Conservation (phyloP, 148 eudicot genomes). For the Cornus controversa region DNA sequence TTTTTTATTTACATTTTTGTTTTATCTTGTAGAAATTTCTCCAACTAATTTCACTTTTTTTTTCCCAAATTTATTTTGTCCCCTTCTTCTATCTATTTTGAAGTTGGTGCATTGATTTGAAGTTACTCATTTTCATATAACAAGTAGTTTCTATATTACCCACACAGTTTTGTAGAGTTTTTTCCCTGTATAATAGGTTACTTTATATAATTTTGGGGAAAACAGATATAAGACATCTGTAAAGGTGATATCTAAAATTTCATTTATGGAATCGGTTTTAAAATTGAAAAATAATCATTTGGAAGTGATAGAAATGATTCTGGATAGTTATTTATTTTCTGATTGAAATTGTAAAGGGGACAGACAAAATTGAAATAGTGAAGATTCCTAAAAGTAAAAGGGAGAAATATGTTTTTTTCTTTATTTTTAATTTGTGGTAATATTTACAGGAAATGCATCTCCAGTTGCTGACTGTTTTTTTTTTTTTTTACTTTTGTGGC, state of each 20-base stretch:
- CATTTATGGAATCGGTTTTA: too few species aligned
- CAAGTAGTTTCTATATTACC: background rate
- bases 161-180: too few species aligned
- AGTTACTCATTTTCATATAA: background rate
- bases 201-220: background rate
- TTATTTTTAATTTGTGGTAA: background rate
- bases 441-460: background rate
- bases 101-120: background rate
- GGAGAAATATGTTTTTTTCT: background rate
- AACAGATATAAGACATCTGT: background rate
- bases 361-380: background rate
- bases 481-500: conserved; percentile 12
- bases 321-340: background rate
- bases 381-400: background rate
- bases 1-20: background rate
- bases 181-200: background rate
- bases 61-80: background rate
- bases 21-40: background rate
- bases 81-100: background rate
- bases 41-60: background rate
- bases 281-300: background rate
- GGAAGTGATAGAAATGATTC: background rate
- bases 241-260: background rate
- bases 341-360: background rate
- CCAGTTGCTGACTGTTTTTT: conserved; percentile 24